Conservation (phyloP, 1,139 yeast genomes). For the Yarrowia galli region DNA sequence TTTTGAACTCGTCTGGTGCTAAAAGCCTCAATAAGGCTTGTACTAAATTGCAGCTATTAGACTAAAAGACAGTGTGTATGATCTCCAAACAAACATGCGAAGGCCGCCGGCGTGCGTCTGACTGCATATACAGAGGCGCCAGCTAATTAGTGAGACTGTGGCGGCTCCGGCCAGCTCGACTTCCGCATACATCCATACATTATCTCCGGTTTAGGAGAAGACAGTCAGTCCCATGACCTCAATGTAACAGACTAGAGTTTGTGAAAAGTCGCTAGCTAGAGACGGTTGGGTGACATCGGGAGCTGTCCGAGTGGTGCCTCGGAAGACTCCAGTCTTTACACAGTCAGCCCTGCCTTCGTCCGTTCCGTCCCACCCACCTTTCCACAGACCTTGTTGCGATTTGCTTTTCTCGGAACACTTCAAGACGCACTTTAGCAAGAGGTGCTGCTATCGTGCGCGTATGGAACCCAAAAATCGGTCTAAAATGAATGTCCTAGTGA, state of each 20-base stretch:
- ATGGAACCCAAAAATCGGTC: background rate
- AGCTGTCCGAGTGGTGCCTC: too few species aligned
- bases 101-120: background rate
- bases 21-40: constrained; percentile 34
- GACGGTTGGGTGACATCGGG: too few species aligned
- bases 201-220: background rate
- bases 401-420: constrained; percentile 20
- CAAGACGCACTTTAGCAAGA: background rate
- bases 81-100: constrained; percentile 12
- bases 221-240: too few species aligned
- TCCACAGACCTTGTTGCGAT: constrained; percentile 7
- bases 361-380: too few species aligned
- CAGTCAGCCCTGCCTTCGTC: background rate
- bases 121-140: too few species aligned
- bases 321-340: too few species aligned
- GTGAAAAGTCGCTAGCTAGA: too few species aligned
- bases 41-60: background rate
- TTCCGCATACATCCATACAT: background rate
- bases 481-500: background rate
- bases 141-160: background rate
- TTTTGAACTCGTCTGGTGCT: background rate
- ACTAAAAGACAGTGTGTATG: background rate
- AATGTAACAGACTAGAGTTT: background rate
- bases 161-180: background rate
- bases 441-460: constrained; percentile 25